Conservation (phyloP, 208 protist genomes). For the Trichomonas gallinae region DNA sequence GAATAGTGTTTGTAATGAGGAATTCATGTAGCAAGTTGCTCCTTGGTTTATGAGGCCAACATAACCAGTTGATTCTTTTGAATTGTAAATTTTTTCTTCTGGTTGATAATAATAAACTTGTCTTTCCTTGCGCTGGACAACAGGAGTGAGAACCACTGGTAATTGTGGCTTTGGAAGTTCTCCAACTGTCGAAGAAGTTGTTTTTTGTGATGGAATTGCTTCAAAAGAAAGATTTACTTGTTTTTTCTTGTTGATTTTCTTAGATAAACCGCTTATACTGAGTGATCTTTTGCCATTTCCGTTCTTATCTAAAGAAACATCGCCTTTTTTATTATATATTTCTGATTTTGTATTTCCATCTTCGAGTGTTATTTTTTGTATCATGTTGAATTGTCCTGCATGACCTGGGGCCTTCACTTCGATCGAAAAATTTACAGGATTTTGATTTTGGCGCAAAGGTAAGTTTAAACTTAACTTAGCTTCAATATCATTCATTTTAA, state of each 20-base stretch:
- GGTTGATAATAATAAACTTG: not conserved
- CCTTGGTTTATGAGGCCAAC: constrained; percentile 66
- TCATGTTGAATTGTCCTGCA: not conserved
- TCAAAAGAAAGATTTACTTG: not conserved
- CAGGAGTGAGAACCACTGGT: not conserved
- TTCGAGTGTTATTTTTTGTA: not conserved
- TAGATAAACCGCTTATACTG: not conserved
- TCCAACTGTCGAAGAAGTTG: not conserved
- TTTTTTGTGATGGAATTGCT: not conserved
- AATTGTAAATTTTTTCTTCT: not conserved
- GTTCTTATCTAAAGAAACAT: not conserved
- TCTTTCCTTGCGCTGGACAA: not conserved
- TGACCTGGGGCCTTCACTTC: not conserved
- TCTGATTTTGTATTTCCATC: not conserved
- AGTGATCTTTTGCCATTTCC: not conserved
- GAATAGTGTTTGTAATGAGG: constrained; percentile 59
- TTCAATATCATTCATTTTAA: not conserved
- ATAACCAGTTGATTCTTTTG: constrained; percentile 46
- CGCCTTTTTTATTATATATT: not conserved
- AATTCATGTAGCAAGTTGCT: constrained; percentile 75
- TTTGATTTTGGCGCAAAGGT: not conserved
- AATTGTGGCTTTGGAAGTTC: not conserved
- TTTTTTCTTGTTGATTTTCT: not conserved
- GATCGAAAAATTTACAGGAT: not conserved
- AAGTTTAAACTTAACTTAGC: not conserved